A percentile compares a stretch with the other conserved stretches of the same genome.
phyloP scores from a whole-genome alignment of 768 basidiomycete species.

The Lactarius hengduanensis region DNA sequence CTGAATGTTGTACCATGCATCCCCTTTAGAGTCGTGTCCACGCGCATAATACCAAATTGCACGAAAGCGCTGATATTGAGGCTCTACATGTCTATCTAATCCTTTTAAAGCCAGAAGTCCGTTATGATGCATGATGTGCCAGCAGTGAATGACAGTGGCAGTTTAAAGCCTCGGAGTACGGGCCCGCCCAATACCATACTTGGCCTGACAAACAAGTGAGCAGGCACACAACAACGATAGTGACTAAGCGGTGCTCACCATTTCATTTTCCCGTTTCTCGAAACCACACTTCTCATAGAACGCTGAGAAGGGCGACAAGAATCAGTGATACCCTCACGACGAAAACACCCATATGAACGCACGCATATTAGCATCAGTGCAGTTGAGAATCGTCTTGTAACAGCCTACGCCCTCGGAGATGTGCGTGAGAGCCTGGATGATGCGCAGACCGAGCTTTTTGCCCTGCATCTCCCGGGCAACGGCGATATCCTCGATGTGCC shows the following conservation, averaged over 20 bases:
- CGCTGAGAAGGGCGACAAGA: conserved; percentile 45
- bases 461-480: conserved; percentile 88
- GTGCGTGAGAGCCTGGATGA: conserved; percentile 82
- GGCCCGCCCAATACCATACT: conserved; percentile 51
- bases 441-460: conserved; percentile 81
- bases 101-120: neutral
- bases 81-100: conserved; percentile 6
- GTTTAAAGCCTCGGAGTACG: conserved; percentile 37
- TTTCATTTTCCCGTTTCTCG: conserved; percentile 88
- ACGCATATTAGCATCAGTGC: conserved; percentile 90
- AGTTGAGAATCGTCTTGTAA: conserved; percentile 99
- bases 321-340: conserved; percentile 5
- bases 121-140: neutral
- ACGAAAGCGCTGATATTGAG: neutral
- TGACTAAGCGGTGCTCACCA: conserved; percentile 52
- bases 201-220: conserved; percentile 43
- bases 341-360: conserved; percentile 39
- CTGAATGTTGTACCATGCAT: conserved; percentile 22
- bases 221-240: neutral
- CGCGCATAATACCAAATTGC: neutral
- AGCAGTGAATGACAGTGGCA: neutral
- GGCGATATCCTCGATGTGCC: conserved; percentile 98
- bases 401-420: conserved; percentile 79
- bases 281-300: conserved; percentile 98
- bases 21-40: conserved; percentile 1